phyloP scores from a whole-genome alignment of 1,139 yeast species.

The Hyphopichia pseudoburtonii region DNA sequence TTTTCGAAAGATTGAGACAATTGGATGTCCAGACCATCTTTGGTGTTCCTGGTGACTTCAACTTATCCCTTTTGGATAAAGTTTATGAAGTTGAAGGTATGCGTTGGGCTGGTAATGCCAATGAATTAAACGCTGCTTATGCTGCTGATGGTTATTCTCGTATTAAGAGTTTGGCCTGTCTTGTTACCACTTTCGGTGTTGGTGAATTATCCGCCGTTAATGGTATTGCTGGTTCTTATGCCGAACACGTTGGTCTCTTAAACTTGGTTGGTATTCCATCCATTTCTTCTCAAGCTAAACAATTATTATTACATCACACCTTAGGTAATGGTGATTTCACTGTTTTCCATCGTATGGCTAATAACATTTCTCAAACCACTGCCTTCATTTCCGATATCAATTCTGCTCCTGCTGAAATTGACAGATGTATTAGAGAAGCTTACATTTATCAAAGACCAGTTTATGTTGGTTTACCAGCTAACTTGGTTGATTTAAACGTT shows the following conservation, averaged over 20 bases:
- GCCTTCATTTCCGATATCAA: conserved; percentile 60
- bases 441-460: conserved; percentile 77
- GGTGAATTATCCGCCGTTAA: conserved; percentile 43
- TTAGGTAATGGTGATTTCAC: conserved; percentile 49
- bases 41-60: conserved; percentile 46
- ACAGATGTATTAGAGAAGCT: conserved; percentile 73
- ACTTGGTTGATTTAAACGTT: conserved; percentile 66
- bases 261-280: conserved; percentile 45
- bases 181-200: conserved; percentile 44
- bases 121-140: conserved; percentile 44
- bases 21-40: conserved; percentile 40
- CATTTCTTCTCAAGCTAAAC: conserved; percentile 37
- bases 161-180: conserved; percentile 36
- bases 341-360: conserved; percentile 51
- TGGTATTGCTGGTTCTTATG: conserved; percentile 44
- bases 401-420: conserved; percentile 68
- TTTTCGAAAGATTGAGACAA: conserved; percentile 45
- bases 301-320: conserved; percentile 43
- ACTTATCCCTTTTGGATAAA: conserved; percentile 36
- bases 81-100: conserved; percentile 38
- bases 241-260: conserved; percentile 42
- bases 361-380: conserved; percentile 65
- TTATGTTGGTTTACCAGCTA: conserved; percentile 80
- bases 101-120: conserved; percentile 46
- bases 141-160: conserved; percentile 46